Percentiles rank a stretch among this genome's conserved stretches.
These are phyloP conservation scores for Aspergillus novoparasiticus DNA, from an alignment of 2,329 filamentous ascomycete species.

Conservation along the genomic window DNA sequence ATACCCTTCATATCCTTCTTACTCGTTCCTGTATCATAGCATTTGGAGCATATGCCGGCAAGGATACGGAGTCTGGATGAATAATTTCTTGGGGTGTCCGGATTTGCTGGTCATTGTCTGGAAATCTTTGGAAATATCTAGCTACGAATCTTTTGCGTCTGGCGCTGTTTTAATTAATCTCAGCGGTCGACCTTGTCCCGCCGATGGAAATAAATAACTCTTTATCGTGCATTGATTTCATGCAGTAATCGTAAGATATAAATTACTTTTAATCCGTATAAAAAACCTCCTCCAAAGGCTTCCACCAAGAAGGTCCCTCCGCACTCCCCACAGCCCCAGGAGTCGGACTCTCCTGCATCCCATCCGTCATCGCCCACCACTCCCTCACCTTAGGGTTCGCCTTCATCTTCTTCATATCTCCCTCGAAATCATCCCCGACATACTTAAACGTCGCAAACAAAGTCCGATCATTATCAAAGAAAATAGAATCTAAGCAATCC, in stretches of 20 bases:
- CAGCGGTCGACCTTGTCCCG: background rate
- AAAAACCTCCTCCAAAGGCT: slow-evolving; percentile 38
- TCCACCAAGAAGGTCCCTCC: slow-evolving; percentile 41
- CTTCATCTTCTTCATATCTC: slow-evolving; percentile 75
- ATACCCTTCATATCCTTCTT: slow-evolving; percentile 27
- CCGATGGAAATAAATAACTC: background rate
- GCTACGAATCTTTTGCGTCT: background rate
- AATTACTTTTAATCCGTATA: slow-evolving; percentile 27
- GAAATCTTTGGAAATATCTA: slow-evolving; percentile 6
- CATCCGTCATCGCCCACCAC: slow-evolving; percentile 82
- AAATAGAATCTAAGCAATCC: slow-evolving; percentile 60
- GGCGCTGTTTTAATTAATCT: background rate
- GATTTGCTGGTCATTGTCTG: slow-evolving; percentile 8
- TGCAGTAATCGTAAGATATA: background rate
- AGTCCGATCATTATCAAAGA: slow-evolving; percentile 69
- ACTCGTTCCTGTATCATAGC: background rate
- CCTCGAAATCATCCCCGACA: slow-evolving; percentile 70
- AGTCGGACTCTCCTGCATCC: slow-evolving; percentile 59
- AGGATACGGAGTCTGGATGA: background rate
- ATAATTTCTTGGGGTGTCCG: slow-evolving; percentile 1
- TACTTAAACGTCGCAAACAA: slow-evolving; percentile 80
- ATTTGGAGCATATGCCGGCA: background rate
- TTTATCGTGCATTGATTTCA: background rate
- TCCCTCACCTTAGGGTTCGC: slow-evolving; percentile 72
- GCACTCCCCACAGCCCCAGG: slow-evolving; percentile 35